Conservation (phyloP, 208 protist species). For the Trypanosoma grayi region DNA sequence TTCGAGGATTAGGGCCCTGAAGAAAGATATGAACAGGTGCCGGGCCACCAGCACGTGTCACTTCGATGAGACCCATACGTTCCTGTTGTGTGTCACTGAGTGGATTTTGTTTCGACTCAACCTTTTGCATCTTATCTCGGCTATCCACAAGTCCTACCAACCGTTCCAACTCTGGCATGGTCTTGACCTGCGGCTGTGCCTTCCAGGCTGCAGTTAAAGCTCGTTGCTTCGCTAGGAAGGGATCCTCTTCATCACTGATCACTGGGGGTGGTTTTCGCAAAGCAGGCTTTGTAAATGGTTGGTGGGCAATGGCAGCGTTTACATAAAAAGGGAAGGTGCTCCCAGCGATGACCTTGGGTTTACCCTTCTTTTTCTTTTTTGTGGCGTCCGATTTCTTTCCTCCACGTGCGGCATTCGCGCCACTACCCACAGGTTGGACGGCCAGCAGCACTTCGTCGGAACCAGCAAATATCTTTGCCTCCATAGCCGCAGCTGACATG, state of each 20-base stretch:
- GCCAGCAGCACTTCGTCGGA: neutral
- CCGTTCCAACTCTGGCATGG: constrained; percentile 12
- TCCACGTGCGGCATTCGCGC: neutral
- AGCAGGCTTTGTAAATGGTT: constrained; percentile 15
- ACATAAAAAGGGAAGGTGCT: constrained; percentile 25
- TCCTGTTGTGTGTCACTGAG: constrained; percentile 19
- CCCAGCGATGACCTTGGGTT: constrained; percentile 3
- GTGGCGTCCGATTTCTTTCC: neutral
- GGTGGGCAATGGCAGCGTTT: constrained; percentile 17
- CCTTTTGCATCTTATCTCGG: constrained; percentile 19
- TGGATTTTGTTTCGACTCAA: constrained; percentile 18
- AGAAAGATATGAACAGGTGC: constrained; percentile 81
- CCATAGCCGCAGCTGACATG: neutral
- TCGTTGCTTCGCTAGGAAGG: constrained; percentile 18
- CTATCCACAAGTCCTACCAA: constrained; percentile 12
- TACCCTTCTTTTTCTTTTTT: constrained; percentile 2
- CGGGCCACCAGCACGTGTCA: neutral
- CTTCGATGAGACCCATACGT: constrained; percentile 8
- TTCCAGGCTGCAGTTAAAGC: constrained; percentile 1
- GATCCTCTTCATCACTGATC: constrained; percentile 5
- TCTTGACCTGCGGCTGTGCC: neutral
- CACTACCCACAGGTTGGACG: neutral
- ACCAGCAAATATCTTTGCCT: neutral
- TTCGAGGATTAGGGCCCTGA: constrained; percentile 43
- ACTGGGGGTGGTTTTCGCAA: constrained; percentile 2